These are phyloP conservation scores for Populus euphratica DNA, from an alignment of 345 rosid genomes.

Conservation along the genomic window DNA sequence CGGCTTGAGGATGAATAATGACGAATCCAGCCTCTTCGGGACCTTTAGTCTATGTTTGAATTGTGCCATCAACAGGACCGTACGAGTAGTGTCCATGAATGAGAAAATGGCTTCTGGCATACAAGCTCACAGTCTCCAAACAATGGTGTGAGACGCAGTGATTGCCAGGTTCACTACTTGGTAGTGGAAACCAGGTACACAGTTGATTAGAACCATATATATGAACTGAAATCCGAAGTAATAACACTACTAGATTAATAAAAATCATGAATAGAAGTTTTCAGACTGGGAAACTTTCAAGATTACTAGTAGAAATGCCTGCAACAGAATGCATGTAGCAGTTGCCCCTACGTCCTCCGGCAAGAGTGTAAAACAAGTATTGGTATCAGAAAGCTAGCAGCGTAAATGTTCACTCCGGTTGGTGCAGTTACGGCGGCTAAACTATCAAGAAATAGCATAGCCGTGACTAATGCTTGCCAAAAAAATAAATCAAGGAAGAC, in stretches of 20 bases:
- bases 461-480: conserved; percentile 78
- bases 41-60: too few species aligned
- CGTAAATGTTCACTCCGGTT: conserved; percentile 77
- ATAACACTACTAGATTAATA: neutral
- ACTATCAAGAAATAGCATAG: conserved; percentile 90
- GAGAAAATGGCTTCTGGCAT: conserved; percentile 70
- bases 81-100: conserved; percentile 58
- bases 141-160: conserved; percentile 54
- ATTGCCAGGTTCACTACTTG: conserved; percentile 77
- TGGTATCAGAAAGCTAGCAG: conserved; percentile 94
- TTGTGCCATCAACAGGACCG: conserved; percentile 57
- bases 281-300: neutral
- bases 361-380: conserved; percentile 75
- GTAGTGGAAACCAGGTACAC: conserved; percentile 80
- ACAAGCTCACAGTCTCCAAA: conserved; percentile 50
- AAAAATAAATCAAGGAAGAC: conserved; percentile 65
- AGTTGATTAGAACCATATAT: conserved; percentile 60
- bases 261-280: neutral
- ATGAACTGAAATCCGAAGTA: conserved; percentile 53
- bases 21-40: too few species aligned
- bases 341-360: conserved; percentile 96
- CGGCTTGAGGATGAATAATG: too few species aligned
- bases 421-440: conserved; percentile 91
- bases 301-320: conserved; percentile 34
- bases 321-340: conserved; percentile 85